Base-by-base conservation (phyloP, 768 basidiomycete genomes). In the Leccinum variicolor region DNA sequence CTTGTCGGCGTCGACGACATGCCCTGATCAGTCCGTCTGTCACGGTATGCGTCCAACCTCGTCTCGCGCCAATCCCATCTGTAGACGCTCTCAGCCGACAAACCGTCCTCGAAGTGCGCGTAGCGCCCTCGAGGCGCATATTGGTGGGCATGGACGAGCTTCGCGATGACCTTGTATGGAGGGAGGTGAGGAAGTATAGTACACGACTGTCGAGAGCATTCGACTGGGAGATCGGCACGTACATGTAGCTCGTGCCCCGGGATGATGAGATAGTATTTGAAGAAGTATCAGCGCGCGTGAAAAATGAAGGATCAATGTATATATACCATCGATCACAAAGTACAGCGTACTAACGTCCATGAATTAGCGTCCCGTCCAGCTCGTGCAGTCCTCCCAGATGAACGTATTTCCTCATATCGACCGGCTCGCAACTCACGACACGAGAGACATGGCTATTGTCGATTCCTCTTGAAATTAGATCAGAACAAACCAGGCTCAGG, bases 361-460 rank as follows among this genome's bases (percentile, higher is more conserved):
- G 95, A 94, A 61, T 90, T 84, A 6, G 97, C 97, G 21, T 75
- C 74, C 48, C 90, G 79, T 8, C 97, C 97, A 4, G 97, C 97
- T 52, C 96, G 83, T 3, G 96, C 97, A 6, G 97, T 99, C 46
- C 97, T 82, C 21, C 97, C 97, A 8, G 88, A 72, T 99, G 97
- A 11, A 98, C 92, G 67, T 99, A 99, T 72, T 98, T 98, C 52
- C 93, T 83, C 84, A 97, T 94, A 70, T 98, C 97, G n/a, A 97
- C 82, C 10, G 97, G 95, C 2, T 99, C 97, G 71, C 98, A 98
- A 66, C 88, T 94, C 49, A 99, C 84, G 28, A 98, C 95, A 71
- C 97, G 90, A 3, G 87, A 84, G 36, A 98, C 92, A 62, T 92
- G 85, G 57, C 86, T 90, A 56, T 98, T 90, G 67, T 98, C 96